These are phyloP conservation scores for Auriscalpium microsporum DNA, from an alignment of 768 basidiomycete species.

Conservation along the genomic window DNA sequence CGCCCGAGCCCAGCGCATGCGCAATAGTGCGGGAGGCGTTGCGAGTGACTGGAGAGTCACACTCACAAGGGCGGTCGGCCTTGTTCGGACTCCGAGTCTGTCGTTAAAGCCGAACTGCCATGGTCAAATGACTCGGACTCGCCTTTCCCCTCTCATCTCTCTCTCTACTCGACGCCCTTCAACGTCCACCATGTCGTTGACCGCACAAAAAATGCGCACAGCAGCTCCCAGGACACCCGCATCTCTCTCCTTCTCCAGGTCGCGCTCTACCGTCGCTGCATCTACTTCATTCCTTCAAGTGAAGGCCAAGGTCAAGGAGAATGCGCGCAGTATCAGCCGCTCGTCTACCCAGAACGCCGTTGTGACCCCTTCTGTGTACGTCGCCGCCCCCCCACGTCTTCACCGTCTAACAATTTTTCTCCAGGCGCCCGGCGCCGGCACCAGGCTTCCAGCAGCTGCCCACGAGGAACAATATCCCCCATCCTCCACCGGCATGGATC, in stretches of 20 bases:
- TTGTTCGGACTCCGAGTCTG: constrained; percentile 20
- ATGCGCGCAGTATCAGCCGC: constrained; percentile 67
- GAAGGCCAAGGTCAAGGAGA: constrained; percentile 71
- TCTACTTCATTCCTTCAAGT: constrained; percentile 61
- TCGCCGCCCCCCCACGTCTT: not conserved
- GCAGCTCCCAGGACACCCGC: constrained; percentile 29
- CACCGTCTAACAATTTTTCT: constrained; percentile 1
- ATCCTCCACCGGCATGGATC: constrained; percentile 26
- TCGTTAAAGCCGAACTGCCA: constrained; percentile 4
- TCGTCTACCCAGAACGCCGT: constrained; percentile 52
- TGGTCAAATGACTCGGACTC: not conserved
- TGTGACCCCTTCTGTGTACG: constrained; percentile 56
- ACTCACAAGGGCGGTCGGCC: not conserved
- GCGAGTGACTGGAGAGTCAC: not conserved
- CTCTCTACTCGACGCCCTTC: constrained; percentile 2
- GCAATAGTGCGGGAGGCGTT: no score
- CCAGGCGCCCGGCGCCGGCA: constrained; percentile 56
- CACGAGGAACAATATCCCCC: constrained; percentile 29
- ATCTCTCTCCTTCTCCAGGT: constrained; percentile 33
- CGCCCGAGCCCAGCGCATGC: not conserved
- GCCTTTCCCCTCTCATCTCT: not conserved
- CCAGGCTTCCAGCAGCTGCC: constrained; percentile 47
- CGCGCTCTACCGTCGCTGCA: constrained; percentile 41
- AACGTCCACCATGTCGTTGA: constrained; percentile 32
- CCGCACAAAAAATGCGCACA: constrained; percentile 35